Evolutionary conservation across 257 asterid species (phyloP), one percentile per base, ranked within the genome.

Genomic region (Cordia subcordata): DNA sequence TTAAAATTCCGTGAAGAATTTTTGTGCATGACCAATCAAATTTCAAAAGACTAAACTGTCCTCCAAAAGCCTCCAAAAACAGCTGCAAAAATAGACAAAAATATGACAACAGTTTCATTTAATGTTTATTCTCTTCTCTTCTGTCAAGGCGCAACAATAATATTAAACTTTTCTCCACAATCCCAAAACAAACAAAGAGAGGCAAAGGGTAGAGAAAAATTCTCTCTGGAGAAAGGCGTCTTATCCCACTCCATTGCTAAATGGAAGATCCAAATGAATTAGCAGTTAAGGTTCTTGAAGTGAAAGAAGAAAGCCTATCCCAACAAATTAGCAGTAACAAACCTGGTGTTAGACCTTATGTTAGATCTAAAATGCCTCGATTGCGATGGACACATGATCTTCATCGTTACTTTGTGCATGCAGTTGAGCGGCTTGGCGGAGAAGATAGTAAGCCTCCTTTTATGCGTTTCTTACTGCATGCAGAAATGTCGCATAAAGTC

Each of bases 401-500:
- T 61, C 96, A 87, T 20, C 84, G 62, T 19, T 53, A 83, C 53
- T 85, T 87, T 33, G 74, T 87, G 75, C 71, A 68, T 61, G 94
- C 92, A 13, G 92, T 85, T 10, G 71, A 87, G 4, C 76, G 80
- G 3, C 89, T 87, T 0, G 96, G 94, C 11, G 94, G 92, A 58
- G 94, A 79, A 74, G 91, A 85, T 5, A 75, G 94, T 87, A 82
- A 62, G 42, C 11, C 13, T 9, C 4, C 5, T 14, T 13, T 17
- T 16, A 16, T 5, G 8, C 15, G 49, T 10, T 18, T 12, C 27
- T 15, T 35, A 22, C 10, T 46, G 3, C 53, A 19, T 57, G n/a
- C n/a, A n/a, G n/a, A n/a, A n/a, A n/a, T n/a, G n/a, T n/a, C n/a
- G n/a, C n/a, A n/a, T n/a, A n/a, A n/a, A n/a, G n/a, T n/a, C n/a